Evolutionary conservation across 2,329 filamentous ascomycete genomes (phyloP), one percentile per base, ranked within the genome.

Genomic region (Aspergillus pseudonomiae): DNA sequence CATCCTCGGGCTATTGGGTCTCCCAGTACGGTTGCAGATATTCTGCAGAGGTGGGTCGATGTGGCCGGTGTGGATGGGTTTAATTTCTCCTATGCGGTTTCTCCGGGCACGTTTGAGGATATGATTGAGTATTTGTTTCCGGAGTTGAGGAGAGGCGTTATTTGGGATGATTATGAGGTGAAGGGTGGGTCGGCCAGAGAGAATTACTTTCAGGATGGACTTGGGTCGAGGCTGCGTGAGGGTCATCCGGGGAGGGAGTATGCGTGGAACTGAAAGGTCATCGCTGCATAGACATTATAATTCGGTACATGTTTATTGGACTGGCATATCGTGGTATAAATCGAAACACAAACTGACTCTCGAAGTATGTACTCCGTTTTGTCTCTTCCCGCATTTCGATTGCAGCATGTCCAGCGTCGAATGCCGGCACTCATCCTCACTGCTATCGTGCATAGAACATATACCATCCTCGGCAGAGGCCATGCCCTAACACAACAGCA

Each of bases 161-260:
- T 81, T 67, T 77, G 75, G 76, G 70, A 71, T 6, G 74, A 77
- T 54, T 76, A 78, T 62, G 73, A 67, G 21, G 73, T 74, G 2
- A 68, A 72, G 43, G 74, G 74, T 6, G 78, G 74, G 14, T 50
- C 59, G 26, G 60, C 62, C 7, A 58, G 64, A 26, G 62, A 64
- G 30, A 64, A 62, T 54, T 62, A 62, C 46, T 60, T 62, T 6
- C 32, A 52, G 7, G 63, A 56, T 30, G 57, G 45, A 4, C n/a
- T 21, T 1, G 59, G 59, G 26, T 26, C 62, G 12, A 36, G 62
- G 14, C 19, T 63, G 16, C 46, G 46, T 21, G 54, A 55, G 52
- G 58, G 56, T 3, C 54, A 63, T 63, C 58, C 58, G 3, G 58
- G 57, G 21, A 45, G 30, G 9, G 19, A 54, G 26, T 53, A 54